A percentile compares a stretch with the other conserved stretches of the same genome.
These are phyloP conservation scores for Aspergillus caelatus DNA, from an alignment of 2,329 filamentous ascomycete species.

Conservation along the genomic window DNA sequence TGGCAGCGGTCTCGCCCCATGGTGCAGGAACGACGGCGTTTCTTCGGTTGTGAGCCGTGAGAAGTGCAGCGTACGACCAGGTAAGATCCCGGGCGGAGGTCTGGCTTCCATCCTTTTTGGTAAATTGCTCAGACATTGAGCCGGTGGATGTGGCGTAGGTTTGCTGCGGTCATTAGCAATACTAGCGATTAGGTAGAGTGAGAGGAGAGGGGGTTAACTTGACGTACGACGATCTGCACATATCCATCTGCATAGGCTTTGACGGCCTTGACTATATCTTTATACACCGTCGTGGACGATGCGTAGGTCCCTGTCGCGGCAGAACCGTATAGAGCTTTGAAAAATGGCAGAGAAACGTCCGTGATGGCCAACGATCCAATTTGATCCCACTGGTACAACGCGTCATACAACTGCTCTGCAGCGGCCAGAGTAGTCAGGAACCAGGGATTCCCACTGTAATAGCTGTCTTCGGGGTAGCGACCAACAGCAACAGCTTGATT, in stretches of 20 bases:
- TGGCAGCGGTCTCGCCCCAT: constrained; percentile 36
- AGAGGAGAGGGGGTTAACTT: not conserved
- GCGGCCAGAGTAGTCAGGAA: constrained; percentile 74
- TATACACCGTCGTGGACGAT: constrained; percentile 58
- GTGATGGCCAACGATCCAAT: constrained; percentile 67
- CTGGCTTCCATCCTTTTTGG: constrained; percentile 35
- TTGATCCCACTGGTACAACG: constrained; percentile 70
- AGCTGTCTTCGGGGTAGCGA: constrained; percentile 71
- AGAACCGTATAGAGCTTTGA: constrained; percentile 64
- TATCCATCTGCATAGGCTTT: constrained; percentile 65
- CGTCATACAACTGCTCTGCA: constrained; percentile 78
- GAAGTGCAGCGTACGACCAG: constrained; percentile 49
- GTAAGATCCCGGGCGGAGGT: constrained; percentile 47
- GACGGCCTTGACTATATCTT: constrained; percentile 61
- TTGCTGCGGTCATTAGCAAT: constrained; percentile 22
- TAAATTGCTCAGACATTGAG: constrained; percentile 46
- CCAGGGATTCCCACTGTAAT: constrained; percentile 81
- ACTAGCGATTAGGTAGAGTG: not conserved
- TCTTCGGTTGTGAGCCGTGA: constrained; percentile 40
- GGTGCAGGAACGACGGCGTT: constrained; percentile 35
- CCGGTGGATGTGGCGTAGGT: constrained; percentile 31
- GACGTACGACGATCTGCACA: constrained; percentile 46
- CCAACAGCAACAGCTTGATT: constrained; percentile 52
- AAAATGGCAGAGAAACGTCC: constrained; percentile 69
- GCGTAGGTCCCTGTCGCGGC: constrained; percentile 66